phyloP scores from a whole-genome alignment of 2,329 filamentous ascomycete species.

The Ceratocystiopsis sp. region DNA sequence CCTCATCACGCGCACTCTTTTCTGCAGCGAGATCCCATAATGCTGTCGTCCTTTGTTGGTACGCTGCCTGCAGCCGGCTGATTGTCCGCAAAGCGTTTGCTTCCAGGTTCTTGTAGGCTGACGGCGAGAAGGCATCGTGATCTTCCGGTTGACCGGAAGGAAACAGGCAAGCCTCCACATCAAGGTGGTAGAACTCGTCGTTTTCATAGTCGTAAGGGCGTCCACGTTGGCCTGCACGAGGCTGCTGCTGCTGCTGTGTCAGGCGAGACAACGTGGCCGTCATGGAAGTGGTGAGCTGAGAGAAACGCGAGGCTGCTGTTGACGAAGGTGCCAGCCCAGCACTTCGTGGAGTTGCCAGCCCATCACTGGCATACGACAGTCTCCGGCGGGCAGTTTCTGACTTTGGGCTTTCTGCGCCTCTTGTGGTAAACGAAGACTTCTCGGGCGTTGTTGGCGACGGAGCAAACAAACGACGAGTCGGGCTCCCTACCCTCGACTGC shows the following conservation, averaged over 20 bases:
- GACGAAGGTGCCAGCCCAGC: not conserved
- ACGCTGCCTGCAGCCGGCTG: conserved; percentile 39
- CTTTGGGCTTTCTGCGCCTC: not conserved
- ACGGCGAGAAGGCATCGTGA: conserved; percentile 36
- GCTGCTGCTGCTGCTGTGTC: conserved; percentile 8
- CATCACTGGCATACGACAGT: conserved; percentile 11
- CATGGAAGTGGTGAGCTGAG: conserved; percentile 29
- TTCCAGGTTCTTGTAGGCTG: conserved; percentile 44
- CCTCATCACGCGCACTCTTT: conserved; percentile 34
- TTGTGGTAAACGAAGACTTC: not conserved
- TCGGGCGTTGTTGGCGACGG: conserved; percentile 3
- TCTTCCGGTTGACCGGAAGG: conserved; percentile 25
- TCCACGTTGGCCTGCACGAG: too few relatives aligned
- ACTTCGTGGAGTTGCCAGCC: conserved; percentile 4
- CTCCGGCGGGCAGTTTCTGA: conserved; percentile 6
- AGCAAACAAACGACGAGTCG: too few relatives aligned
- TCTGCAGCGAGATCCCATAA: conserved; percentile 35
- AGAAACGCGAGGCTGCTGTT: conserved; percentile 23
- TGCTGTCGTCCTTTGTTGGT: conserved; percentile 33
- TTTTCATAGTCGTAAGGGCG: conserved; percentile 12
- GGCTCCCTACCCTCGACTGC: too few relatives aligned
- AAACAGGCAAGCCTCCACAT: conserved; percentile 38
- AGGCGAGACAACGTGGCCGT: conserved; percentile 25
- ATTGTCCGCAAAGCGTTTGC: conserved; percentile 38
- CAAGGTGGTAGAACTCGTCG: conserved; percentile 38